Evolutionary conservation across 169 alveolate species (phyloP).

Genomic region (Cryptosporidium baileyi): DNA sequence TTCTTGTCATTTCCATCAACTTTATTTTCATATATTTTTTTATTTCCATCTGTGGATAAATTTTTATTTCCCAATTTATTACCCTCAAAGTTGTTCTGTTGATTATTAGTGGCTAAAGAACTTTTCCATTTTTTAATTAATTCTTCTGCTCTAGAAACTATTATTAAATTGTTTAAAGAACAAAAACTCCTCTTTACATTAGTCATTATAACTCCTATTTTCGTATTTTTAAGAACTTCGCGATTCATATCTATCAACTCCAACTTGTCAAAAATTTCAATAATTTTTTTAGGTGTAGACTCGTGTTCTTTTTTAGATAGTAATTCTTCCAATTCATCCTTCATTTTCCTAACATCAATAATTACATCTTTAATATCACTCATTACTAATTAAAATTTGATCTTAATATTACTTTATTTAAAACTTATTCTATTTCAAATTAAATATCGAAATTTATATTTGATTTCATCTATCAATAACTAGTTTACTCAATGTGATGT

Average conservation of each 20-base stretch:
- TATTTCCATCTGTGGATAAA: conserved; percentile 58
- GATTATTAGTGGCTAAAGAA: not conserved
- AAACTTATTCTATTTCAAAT: too few relatives aligned
- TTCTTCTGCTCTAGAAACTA: conserved; percentile 46
- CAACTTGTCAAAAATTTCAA: conserved; percentile 68
- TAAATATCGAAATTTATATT: too few relatives aligned
- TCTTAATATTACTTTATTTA: too few relatives aligned
- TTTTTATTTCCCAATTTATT: not conserved
- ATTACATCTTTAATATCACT: not conserved
- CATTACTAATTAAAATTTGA: too few relatives aligned
- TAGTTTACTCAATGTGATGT: too few relatives aligned
- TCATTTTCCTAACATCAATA: not conserved
- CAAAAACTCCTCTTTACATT: conserved; percentile 73
- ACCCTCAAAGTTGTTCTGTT: too few relatives aligned
- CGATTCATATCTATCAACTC: conserved; percentile 76
- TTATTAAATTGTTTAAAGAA: not conserved
- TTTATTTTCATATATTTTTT: not conserved
- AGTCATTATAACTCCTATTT: conserved; percentile 82
- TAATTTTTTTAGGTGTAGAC: conserved; percentile 48
- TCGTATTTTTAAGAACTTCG: conserved; percentile 78
- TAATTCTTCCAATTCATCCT: conserved; percentile 6
- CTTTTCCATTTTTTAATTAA: conserved; percentile 58
- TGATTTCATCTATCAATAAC: too few relatives aligned
- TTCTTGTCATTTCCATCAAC: not conserved
- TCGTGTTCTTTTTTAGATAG: conserved; percentile 5